Conservation (phyloP, 78 protist species). For the Anaeramoeba ignava region DNA sequence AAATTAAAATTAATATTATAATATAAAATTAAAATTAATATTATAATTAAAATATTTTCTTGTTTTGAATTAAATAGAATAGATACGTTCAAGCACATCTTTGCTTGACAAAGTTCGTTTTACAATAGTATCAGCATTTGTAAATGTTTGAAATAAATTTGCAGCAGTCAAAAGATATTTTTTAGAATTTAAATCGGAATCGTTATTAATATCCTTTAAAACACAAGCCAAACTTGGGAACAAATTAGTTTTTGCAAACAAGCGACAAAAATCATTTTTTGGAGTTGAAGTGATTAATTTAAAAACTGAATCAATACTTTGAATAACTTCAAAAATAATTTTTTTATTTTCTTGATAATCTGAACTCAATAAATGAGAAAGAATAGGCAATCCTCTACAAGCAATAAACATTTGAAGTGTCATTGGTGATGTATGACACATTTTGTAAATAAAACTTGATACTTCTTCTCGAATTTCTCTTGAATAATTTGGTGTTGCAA, state of each 20-base stretch:
- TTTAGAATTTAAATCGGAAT: no score
- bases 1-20: no score
- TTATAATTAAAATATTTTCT: no score
- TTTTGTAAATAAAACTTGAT: constrained; percentile 42
- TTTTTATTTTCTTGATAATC: constrained; percentile 20
- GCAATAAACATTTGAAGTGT: constrained; percentile 72
- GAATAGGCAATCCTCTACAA: constrained; percentile 61
- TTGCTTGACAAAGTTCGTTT: constrained; percentile 35
- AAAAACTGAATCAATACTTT: constrained; percentile 48
- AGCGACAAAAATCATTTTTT: constrained; percentile 65
- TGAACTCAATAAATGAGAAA: constrained; percentile 41
- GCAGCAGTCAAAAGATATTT: no score
- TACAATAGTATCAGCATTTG: constrained; percentile 55
- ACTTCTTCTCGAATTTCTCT: constrained; percentile 38
- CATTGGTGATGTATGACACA: constrained; percentile 38
- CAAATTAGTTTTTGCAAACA: constrained; percentile 41
- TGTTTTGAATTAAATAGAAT: no score
- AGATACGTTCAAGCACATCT: constrained; percentile 28
- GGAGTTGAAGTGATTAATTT: constrained; percentile 53
- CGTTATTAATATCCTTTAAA: constrained; percentile 13
- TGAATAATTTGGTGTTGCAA: constrained; percentile 27
- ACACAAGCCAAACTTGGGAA: constrained; percentile 26
- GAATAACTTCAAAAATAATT: constrained; percentile 45
- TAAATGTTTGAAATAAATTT: constrained; percentile 41
- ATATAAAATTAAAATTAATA: no score